phyloP scores from a whole-genome alignment of 805 yeast species.

The Zygoascus bituminiphila region DNA sequence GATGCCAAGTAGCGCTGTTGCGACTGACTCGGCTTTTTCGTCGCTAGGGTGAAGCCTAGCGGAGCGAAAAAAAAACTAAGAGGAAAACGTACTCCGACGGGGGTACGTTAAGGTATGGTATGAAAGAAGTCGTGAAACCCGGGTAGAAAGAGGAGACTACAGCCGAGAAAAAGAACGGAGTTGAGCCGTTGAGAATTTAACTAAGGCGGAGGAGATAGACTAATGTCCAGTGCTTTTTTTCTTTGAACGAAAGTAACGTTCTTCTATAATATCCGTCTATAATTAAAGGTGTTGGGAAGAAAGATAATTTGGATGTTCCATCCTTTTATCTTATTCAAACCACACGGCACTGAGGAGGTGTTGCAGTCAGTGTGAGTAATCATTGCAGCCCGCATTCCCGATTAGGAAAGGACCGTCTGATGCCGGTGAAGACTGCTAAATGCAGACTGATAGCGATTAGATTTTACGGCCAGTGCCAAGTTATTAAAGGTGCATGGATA shows the following conservation, averaged over 20 bases:
- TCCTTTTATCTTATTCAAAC: not conserved
- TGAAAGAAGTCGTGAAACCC: no score
- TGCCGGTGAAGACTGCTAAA: no score
- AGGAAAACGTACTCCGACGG: not conserved
- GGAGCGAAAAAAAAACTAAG: not conserved
- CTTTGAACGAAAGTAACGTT: no score
- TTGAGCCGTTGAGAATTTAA: not conserved
- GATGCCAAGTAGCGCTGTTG: not conserved
- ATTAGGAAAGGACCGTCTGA: no score
- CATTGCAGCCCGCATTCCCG: not conserved
- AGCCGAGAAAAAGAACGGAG: not conserved
- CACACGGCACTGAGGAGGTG: not conserved
- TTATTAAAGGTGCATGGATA: no score
- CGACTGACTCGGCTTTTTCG: not conserved
- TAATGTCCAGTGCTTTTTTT: no score
- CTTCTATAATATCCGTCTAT: no score
- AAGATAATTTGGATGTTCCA: no score
- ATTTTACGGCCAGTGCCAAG: no score
- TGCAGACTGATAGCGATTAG: no score
- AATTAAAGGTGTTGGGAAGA: no score
- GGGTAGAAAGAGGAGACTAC: not conserved
- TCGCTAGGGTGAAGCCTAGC: not conserved
- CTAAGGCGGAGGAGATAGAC: not conserved
- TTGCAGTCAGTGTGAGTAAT: not conserved
- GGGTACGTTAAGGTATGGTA: not conserved